Evolutionary conservation across 805 yeast genomes (phyloP), one percentile per base, ranked within the genome.

Genomic region (Ogataea degrootiae): DNA sequence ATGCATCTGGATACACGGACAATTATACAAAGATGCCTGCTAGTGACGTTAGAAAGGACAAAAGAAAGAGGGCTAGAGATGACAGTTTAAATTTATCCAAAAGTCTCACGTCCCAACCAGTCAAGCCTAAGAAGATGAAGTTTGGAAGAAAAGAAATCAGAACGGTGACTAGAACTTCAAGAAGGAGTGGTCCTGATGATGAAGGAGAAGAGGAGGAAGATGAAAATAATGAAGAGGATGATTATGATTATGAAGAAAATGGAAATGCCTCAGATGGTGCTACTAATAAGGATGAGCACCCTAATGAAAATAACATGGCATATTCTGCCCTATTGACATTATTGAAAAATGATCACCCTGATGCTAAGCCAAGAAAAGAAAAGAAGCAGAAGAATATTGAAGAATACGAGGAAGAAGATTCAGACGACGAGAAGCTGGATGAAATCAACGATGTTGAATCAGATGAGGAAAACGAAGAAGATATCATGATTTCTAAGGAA

Each of bases 91-190:
- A 21, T 3, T 15, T 4, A 12, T 42, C 11, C 31, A 26, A 7
- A 11, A 11, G 11, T 9, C 31, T 26, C 31, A 26, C 31, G 6
- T 9, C 9, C 11, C 31, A 9, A 11, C 26, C 12, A 6, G 46
- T 47, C 34, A 44, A 41, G 42, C 16, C 40, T 23, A 54, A 53
- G 37, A 56, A 47, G 42, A 21, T 54, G 17, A 74, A 75, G 54
- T 69, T 63, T 51, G 94, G 92, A 3, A 73, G 94, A 62, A 73
- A 73, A 43, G 82, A 81, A 50, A 59, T 80, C 58, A 74, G 94
- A 63, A 70, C 71, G 3, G 77, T 85, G 29, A 77, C 78, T 8
- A 75, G 87, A 65, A 74, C 83, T 3, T 67, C 79, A 1, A 66
- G 73, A 53, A 69, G 80, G 58, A 52, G 52, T 37, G 44, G 54